Conservation (phyloP, 75 land plant genomes). For the Larix kaempferi region DNA sequence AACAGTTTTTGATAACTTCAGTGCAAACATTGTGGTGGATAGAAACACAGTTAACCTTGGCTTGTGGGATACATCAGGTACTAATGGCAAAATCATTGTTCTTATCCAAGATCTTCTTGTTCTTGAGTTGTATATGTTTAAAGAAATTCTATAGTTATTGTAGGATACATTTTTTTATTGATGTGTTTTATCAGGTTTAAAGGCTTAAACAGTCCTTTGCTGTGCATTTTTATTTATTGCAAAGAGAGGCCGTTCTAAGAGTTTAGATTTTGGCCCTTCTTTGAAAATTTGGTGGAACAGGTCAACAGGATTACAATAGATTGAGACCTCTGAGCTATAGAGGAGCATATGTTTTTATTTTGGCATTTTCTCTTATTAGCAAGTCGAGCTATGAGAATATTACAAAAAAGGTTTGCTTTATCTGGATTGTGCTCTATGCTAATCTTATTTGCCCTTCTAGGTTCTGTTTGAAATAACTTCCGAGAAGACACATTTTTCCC, state of each 20-base stretch:
- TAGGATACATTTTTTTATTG: too few species aligned
- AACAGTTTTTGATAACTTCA: conserved; percentile 49
- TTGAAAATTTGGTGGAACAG: conserved; percentile 16
- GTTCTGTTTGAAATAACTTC: not conserved
- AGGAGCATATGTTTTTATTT: conserved; percentile 58
- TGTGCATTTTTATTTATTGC: not conserved
- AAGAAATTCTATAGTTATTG: not conserved
- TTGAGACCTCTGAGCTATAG: conserved; percentile 60
- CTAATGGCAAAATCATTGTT: not conserved
- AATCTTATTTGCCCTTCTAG: not conserved
- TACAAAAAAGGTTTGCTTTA: conserved; percentile 46
- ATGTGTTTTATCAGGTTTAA: not conserved
- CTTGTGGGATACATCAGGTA: conserved; percentile 53
- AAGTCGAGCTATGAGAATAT: conserved; percentile 63
- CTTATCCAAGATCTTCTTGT: not conserved
- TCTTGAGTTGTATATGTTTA: not conserved
- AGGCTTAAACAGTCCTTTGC: not conserved
- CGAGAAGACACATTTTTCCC: not conserved
- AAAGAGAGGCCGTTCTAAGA: not conserved
- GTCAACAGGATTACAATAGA: conserved; percentile 61
- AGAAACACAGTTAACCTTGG: conserved; percentile 50
- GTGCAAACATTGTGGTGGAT: conserved; percentile 50
- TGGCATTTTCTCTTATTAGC: conserved; percentile 62
- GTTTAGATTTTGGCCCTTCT: not conserved
- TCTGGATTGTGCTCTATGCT: not conserved